Percentiles rank a stretch among this genome's conserved stretches.
Evolutionary conservation across 148 eudicot genomes (phyloP).

Genomic region (Drosera capensis): DNA sequence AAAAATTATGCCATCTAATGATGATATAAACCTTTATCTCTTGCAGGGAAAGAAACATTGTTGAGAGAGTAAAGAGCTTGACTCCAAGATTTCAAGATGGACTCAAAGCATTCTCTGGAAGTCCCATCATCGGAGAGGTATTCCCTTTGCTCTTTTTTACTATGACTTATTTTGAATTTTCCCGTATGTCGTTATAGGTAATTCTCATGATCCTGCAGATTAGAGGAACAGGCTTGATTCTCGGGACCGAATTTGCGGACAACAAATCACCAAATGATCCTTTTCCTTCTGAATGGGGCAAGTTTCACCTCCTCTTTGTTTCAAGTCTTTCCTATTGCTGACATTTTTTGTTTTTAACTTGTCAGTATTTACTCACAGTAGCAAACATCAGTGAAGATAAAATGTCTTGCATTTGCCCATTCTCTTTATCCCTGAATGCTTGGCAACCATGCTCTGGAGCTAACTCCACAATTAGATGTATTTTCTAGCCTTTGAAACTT

Average conservation of each 20-base stretch:
- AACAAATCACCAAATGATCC: slow-evolving; percentile 78
- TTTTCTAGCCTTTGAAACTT: neutral
- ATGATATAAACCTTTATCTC: neutral
- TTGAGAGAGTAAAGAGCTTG: slow-evolving; percentile 45
- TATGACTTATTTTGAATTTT: neutral
- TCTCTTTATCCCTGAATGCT: neutral
- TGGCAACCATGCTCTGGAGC: neutral
- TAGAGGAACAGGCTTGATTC: slow-evolving; percentile 83
- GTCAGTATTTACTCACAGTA: neutral
- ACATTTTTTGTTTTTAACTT: neutral
- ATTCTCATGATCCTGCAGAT: slow-evolving; percentile 26
- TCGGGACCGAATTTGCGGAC: slow-evolving; percentile 76
- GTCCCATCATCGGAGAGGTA: slow-evolving; percentile 98
- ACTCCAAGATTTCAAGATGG: slow-evolving; percentile 90
- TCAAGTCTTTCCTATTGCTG: neutral
- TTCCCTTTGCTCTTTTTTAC: neutral
- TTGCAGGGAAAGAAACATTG: slow-evolving; percentile 78
- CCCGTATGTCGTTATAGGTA: slow-evolving; percentile 1
- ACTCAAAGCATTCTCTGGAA: slow-evolving; percentile 52
- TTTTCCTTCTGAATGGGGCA: slow-evolving; percentile 95
- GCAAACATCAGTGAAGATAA: neutral
- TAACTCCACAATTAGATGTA: neutral
- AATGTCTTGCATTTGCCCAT: too few relatives aligned
- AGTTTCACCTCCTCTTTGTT: slow-evolving; percentile 5
- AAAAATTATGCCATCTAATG: too few relatives aligned